These are phyloP conservation scores for Calonectria ilicicola DNA, from an alignment of 2,329 filamentous ascomycete genomes.

Conservation along the genomic window DNA sequence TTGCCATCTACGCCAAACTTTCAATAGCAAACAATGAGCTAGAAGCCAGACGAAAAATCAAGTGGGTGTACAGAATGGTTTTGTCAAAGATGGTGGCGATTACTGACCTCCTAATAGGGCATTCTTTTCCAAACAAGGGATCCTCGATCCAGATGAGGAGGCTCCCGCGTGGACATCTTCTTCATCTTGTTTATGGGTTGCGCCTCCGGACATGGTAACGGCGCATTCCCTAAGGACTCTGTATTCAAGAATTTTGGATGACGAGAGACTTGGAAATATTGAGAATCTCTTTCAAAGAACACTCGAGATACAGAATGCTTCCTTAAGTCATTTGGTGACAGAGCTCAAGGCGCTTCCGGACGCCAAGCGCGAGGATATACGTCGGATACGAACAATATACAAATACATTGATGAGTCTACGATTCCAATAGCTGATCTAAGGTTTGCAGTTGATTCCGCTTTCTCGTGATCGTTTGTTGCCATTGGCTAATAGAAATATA, in stretches of 20 bases:
- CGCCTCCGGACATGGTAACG: conserved; percentile 6
- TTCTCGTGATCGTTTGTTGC: not conserved
- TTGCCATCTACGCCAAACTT: conserved; percentile 27
- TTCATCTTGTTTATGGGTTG: conserved; percentile 19
- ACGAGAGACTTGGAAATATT: conserved; percentile 17
- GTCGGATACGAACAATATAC: conserved; percentile 3
- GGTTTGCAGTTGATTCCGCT: conserved; percentile 9
- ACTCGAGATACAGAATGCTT: conserved; percentile 2
- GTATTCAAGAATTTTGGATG: conserved; percentile 5
- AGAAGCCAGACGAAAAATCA: not conserved
- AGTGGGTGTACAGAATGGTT: not conserved
- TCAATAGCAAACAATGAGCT: not conserved
- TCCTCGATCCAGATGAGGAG: conserved; percentile 3
- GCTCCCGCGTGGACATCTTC: not conserved
- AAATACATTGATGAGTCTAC: conserved; percentile 13
- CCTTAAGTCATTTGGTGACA: not conserved
- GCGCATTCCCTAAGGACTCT: not conserved
- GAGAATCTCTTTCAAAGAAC: conserved; percentile 13
- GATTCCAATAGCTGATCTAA: not conserved
- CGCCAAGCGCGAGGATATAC: not conserved
- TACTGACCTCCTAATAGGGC: conserved; percentile 2
- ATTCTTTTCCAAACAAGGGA: not conserved
- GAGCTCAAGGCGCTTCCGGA: not conserved
- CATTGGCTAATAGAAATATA: conserved; percentile 6
- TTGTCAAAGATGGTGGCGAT: not conserved